Evolutionary conservation across 371 early-diverging fungal species (phyloP), one percentile per base, ranked within the genome.

Genomic region (Saksenaea vasiformis): DNA sequence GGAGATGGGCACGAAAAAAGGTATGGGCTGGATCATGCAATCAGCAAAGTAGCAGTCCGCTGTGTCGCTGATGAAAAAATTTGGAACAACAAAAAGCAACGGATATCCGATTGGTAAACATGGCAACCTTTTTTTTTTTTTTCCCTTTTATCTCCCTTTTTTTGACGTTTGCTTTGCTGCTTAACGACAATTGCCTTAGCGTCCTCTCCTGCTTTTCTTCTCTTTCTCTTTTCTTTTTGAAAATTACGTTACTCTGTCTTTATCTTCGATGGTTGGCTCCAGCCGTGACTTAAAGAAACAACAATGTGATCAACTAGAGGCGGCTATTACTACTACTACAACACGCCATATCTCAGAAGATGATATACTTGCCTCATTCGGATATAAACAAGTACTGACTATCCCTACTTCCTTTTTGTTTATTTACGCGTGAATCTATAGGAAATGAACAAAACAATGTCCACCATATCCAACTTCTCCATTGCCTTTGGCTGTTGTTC

Each of bases 361-460:
- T 26, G 76, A 73, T 44, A 70, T 83, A 27, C 70, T 83, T 24
- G 78, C 77, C 8, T 80, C 77, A 26, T 78, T 83, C 54, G 83
- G 83, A 39, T 83, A 83, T 64, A 83, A 83, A 61, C 83, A 83
- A 72, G 82, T 78, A 15, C n/a, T 24, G 9, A 38, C 2, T 34
- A 27, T 22, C 3, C 53, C 34, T 15, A n/a, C 8, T 22, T 17
- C 41, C 19, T 41, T 24, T 51, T n/a, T 24, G 35, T 37, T 10
- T 41, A 26, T 27, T n/a, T 34, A 58, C 24, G 38, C 59, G 17
- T 17, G 22, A 31, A 31, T 66, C 44, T 59, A 41, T 76, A 90
- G 86, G 83, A 86, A 67, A 69, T 90, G 70, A 85, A 84, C 70
- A 87, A 87, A 43, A 84, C 87, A 5, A 82, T 90, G 39, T 81